phyloP scores from a whole-genome alignment of 2,329 filamentous ascomycete genomes.

The Didymella sp. region DNA sequence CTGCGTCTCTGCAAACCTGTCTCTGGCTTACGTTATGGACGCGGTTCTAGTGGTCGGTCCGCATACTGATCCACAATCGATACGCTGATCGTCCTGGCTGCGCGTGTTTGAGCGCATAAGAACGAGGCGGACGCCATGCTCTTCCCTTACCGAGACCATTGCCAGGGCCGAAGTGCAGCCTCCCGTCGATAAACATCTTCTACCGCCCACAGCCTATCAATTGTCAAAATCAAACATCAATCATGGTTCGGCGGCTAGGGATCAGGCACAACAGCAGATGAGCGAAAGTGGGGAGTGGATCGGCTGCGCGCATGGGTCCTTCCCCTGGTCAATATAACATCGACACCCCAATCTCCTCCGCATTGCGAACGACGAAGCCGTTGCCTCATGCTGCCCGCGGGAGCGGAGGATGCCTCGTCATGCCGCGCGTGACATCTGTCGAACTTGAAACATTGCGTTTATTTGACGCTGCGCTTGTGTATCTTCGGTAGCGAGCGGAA shows the following conservation, averaged over 20 bases:
- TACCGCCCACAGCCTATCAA: neutral
- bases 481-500: conserved; percentile 9
- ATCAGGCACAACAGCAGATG: neutral
- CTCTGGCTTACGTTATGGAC: neutral
- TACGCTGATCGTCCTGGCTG: neutral
- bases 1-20: neutral
- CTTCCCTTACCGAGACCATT: neutral
- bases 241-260: conserved; percentile 2
- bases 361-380: conserved; percentile 13
- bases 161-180: neutral
- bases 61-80: neutral
- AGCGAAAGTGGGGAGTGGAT: conserved; percentile 13
- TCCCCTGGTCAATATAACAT: conserved; percentile 19
- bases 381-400: conserved; percentile 15
- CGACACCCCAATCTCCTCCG: conserved; percentile 18
- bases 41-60: neutral
- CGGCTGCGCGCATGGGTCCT: conserved; percentile 7
- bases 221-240: neutral
- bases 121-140: neutral
- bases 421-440: conserved; percentile 15
- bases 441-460: conserved; percentile 18
- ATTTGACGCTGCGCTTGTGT: conserved; percentile 13
- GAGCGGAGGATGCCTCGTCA: conserved; percentile 13
- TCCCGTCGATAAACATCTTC: neutral
- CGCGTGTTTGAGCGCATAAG: neutral